Evolutionary conservation across 2,329 filamentous ascomycete genomes (phyloP), one percentile per base, ranked within the genome.

Genomic region (Zelopaecilomyces penicillatus): DNA sequence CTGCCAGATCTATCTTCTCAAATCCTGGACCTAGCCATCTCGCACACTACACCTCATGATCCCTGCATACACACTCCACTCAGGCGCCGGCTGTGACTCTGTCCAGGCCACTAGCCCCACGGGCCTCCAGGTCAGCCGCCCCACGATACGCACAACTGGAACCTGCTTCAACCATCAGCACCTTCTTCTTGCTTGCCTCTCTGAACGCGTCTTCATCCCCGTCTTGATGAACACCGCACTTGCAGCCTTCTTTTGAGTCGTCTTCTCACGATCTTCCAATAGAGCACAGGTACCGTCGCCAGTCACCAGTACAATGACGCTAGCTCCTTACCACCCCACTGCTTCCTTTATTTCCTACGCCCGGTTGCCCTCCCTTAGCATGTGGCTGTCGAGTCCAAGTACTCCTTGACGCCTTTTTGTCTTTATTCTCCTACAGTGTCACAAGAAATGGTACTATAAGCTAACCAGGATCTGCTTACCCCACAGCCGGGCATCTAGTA

Each of bases 1-100:
- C 42, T 47, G 42, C 45, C 44, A 47, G 45, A 47, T 47, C 45
- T 47, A 30, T 42, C 38, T 19, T 19, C 19, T 19, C 19, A 38
- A 37, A 44, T 37, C 39, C 38, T 45, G 34, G 39, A 5, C 29
- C 34, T 32, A 47, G 31, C 35, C 37, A 45, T 41, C 39, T 12
- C 42, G 19, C 30, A 41, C 34, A 30, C 29, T 45, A 38, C 44
- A 47, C 45, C 45, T 47, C 45, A 47, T 47, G 45, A 45, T 47
- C 45, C 42, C 45, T 47, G 42, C 45, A 19, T 19, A 19, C 37
- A 31, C 36, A 30, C 45, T 38, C 45, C 41, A 44, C 45, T 26
- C n/a, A 33, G 37, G 30, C 41, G 45, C 42, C 45, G 45, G 38
- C 45, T 38, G 38, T 31, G 42, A 44, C 32, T 27, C 29, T 33